A percentile compares a stretch with the other conserved stretches of the same genome.
Conservation (phyloP, 1,284 basidiomycete species). For the Ceratobasidium sp. region DNA sequence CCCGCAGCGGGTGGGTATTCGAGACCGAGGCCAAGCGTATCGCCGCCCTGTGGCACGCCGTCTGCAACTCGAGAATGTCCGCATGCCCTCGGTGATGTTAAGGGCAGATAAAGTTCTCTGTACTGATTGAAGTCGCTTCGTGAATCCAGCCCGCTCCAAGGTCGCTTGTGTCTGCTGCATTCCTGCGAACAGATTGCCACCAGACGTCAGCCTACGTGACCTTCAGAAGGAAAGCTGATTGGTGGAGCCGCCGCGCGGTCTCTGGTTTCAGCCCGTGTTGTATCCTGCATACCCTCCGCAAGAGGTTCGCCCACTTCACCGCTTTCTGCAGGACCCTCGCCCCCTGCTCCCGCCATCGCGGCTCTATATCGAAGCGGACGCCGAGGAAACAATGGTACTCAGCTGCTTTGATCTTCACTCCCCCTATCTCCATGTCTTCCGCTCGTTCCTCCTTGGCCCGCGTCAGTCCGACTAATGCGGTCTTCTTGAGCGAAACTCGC, state of each 20-base stretch:
- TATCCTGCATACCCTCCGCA: constrained; percentile 8
- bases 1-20: constrained; percentile 8
- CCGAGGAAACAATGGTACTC: constrained; percentile 39
- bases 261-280: constrained; percentile 3
- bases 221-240: constrained; percentile 9
- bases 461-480: constrained; percentile 11
- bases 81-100: constrained; percentile 37
- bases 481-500: constrained; percentile 15
- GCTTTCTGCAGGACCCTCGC: constrained; percentile 6
- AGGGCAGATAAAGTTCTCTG: constrained; percentile 10
- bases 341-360: constrained; percentile 43
- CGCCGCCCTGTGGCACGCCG: constrained; percentile 14
- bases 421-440: neutral
- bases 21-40: neutral
- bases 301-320: neutral
- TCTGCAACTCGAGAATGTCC: constrained; percentile 2
- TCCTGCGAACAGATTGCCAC: constrained; percentile 18
- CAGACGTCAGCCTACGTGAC: constrained; percentile 34
- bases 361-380: constrained; percentile 44
- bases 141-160: constrained; percentile 11
- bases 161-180: neutral
- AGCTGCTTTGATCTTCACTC: neutral
- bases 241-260: constrained; percentile 1
- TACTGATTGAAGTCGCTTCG: constrained; percentile 2
- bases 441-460: neutral